Percentiles rank a stretch among this genome's conserved stretches.
These are phyloP conservation scores for Candida xyloterini DNA, from an alignment of 805 yeast species.

Conservation along the genomic window DNA sequence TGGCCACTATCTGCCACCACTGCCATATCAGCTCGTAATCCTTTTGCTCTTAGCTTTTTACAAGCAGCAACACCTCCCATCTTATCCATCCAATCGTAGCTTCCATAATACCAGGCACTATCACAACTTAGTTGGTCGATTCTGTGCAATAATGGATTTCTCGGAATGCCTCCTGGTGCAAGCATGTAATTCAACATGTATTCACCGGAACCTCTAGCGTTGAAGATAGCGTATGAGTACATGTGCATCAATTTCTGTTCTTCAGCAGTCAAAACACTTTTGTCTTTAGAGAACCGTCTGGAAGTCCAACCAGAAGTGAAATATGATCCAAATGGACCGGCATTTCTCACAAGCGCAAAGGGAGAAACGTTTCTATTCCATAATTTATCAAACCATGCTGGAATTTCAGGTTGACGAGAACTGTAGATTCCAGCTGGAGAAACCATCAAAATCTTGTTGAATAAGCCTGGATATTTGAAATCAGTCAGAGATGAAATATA, in stretches of 20 bases:
- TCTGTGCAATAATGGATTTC: slow-evolving; percentile 63
- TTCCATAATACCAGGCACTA: slow-evolving; percentile 84
- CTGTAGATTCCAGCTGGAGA: slow-evolving; percentile 86
- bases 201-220: slow-evolving; percentile 88
- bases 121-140: slow-evolving; percentile 55
- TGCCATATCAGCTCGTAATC: slow-evolving; percentile 19
- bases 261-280: slow-evolving; percentile 33
- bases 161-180: slow-evolving; percentile 89
- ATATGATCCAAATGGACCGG: slow-evolving; percentile 82
- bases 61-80: slow-evolving; percentile 45
- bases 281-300: slow-evolving; percentile 63
- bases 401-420: slow-evolving; percentile 49
- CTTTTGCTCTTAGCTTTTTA: slow-evolving; percentile 33
- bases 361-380: slow-evolving; percentile 86
- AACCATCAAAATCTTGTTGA: slow-evolving; percentile 68
- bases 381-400: slow-evolving; percentile 71
- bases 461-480: slow-evolving; percentile 54
- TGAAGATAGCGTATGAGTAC: slow-evolving; percentile 82
- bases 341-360: slow-evolving; percentile 68
- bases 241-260: slow-evolving; percentile 61
- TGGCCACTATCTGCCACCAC: slow-evolving; percentile 63
- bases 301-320: slow-evolving; percentile 88
- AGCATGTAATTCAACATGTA: slow-evolving; percentile 79
- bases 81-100: slow-evolving; percentile 61
- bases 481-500: slow-evolving; percentile 72